Evolutionary conservation across 2,329 filamentous ascomycete species (phyloP), one percentile per base, ranked within the genome.

Genomic region (Colletotrichum spinosum): DNA sequence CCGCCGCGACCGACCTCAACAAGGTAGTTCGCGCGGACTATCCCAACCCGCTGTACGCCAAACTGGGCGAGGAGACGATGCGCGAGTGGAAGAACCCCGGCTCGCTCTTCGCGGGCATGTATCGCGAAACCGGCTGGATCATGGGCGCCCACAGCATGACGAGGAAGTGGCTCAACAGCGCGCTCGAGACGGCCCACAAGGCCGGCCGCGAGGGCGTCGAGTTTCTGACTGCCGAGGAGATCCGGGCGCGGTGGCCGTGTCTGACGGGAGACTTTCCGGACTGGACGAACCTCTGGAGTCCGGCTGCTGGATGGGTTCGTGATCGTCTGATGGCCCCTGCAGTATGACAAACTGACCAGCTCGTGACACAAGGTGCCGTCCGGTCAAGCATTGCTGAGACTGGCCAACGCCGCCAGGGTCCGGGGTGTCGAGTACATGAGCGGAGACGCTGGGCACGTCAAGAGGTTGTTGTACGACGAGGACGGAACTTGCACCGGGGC

Each of bases 401-500:
- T 77, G 74, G 73, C 74, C 8, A 70, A 63, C 25, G 73, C 72
- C 0, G 75, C 75, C 17, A 65, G 67, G 34, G 54, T 37, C 2
- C 51, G 68, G 12, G 75, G 75, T 10, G 74, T 72, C 7, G 70
- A 64, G 9, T 76, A 76, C 63, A 69, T 76, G 37, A 71, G 66
- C 10, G 75, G 75, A 8, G 67, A 67, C 1, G 56, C 55, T 1
- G 71, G 70, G 10, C 48, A 70, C 52, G 60, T 68, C 15, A 70
- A 69, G 48, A 55, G 69, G 15, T 65, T 76, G 8, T 6, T 72
- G 8, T 75, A 76, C 63, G 69, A 71, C 56, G 37, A 54, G 12
- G 61, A 71, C 5, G 68, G 69, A 2, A 68, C 67, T 1, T 76
- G 72, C 58, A 74, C 59, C 11, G 88, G 86, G n/a, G 87, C 84